A percentile compares a stretch with the other conserved stretches of the same genome.
Evolutionary conservation across 2,329 filamentous ascomycete genomes (phyloP).

Genomic region (Fusarium proliferatum): DNA sequence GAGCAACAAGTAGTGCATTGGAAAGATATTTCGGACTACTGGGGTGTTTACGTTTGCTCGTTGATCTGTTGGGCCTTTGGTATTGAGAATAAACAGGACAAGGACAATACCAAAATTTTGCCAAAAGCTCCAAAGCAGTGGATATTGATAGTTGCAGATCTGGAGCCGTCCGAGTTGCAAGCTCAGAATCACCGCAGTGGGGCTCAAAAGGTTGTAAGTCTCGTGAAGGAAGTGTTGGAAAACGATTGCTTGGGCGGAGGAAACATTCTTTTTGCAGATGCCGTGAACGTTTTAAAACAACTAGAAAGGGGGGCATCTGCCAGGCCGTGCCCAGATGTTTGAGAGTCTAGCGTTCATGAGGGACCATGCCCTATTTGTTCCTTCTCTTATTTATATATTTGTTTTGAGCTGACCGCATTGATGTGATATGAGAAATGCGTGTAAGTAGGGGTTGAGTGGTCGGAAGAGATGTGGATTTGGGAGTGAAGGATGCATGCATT

Average conservation of each 20-base stretch:
- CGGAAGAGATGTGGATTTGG: constrained; percentile 14
- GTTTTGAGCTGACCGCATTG: background rate
- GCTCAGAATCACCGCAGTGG: constrained; percentile 54
- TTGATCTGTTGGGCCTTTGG: constrained; percentile 70
- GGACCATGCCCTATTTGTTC: background rate
- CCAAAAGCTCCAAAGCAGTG: constrained; percentile 49
- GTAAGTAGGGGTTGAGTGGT: constrained; percentile 15
- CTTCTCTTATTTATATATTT: background rate
- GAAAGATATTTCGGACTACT: constrained; percentile 62
- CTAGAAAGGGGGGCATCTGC: constrained; percentile 58
- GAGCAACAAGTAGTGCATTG: constrained; percentile 33
- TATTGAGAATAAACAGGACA: constrained; percentile 45
- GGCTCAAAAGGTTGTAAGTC: constrained; percentile 58
- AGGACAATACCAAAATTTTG: constrained; percentile 33
- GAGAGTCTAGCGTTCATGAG: constrained; percentile 2
- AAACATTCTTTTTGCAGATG: constrained; percentile 64
- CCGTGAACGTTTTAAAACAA: constrained; percentile 62
- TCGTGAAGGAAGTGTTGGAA: constrained; percentile 60
- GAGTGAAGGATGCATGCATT: background rate
- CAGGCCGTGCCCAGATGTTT: constrained; percentile 38
- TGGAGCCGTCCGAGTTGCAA: constrained; percentile 54
- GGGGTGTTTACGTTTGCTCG: constrained; percentile 66
- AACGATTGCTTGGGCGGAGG: constrained; percentile 60
- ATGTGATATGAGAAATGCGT: constrained; percentile 8
- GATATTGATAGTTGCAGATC: constrained; percentile 55